Percentiles rank a stretch among this genome's conserved stretches.
Conservation (phyloP, 1,284 basidiomycete genomes). For the Puccinia horiana region DNA sequence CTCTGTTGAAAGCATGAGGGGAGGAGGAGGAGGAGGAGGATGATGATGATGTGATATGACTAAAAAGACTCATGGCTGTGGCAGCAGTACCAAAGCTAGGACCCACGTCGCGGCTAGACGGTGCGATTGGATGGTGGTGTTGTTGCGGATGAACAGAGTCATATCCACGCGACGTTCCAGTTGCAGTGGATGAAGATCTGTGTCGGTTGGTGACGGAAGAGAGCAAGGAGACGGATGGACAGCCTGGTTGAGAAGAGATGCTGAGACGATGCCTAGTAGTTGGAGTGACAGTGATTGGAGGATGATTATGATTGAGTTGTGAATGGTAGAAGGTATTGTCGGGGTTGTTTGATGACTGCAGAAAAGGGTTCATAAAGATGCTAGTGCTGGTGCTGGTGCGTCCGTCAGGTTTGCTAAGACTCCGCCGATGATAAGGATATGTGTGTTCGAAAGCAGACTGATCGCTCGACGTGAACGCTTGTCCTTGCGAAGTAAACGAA, state of each 20-base stretch:
- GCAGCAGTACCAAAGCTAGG: constrained; percentile 29
- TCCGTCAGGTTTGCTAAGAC: constrained; percentile 44
- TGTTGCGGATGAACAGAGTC: constrained; percentile 8
- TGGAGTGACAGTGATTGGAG: background rate
- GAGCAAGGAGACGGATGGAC: background rate
- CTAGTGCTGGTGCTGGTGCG: constrained; percentile 29
- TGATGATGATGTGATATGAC: too few relatives aligned
- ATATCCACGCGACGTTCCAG: constrained; percentile 15
- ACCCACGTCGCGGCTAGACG: background rate
- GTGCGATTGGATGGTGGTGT: background rate
- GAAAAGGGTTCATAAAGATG: constrained; percentile 5
- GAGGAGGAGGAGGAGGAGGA: too few relatives aligned
- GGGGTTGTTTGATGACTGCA: background rate
- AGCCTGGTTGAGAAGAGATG: constrained; percentile 41
- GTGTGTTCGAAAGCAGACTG: background rate
- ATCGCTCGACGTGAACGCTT: background rate
- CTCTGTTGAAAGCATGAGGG: background rate
- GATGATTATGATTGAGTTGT: background rate
- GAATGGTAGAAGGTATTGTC: constrained; percentile 12
- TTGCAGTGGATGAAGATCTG: constrained; percentile 29
- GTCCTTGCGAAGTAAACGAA: constrained; percentile 15
- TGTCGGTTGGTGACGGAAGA: constrained; percentile 16
- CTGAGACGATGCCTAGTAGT: constrained; percentile 40
- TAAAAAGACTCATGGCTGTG: background rate
- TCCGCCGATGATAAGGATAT: constrained; percentile 35